These are phyloP conservation scores for Talaromyces proteolyticus DNA, from an alignment of 495 filamentous ascomycete species.

Conservation along the genomic window DNA sequence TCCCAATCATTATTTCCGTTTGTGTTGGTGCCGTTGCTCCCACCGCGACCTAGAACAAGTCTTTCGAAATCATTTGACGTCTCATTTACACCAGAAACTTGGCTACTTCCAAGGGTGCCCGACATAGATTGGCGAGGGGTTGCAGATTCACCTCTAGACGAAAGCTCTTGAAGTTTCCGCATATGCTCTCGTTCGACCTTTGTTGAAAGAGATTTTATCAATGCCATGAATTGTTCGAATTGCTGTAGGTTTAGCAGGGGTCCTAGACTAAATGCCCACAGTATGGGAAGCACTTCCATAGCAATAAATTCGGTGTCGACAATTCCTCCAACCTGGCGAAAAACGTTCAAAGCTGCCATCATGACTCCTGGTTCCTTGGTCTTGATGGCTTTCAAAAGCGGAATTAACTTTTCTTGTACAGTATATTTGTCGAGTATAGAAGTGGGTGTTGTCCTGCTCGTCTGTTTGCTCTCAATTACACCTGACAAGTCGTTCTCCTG, in stretches of 20 bases:
- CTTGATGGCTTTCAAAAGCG: conserved; percentile 86
- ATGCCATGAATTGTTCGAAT: conserved; percentile 80
- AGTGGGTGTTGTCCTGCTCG: conserved; percentile 49
- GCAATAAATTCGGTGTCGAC: conserved; percentile 93
- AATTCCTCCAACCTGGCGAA: conserved; percentile 71
- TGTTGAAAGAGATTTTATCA: conserved; percentile 74
- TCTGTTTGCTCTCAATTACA: conserved; percentile 39
- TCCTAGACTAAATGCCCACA: conserved; percentile 91
- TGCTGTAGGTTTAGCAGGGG: conserved; percentile 81
- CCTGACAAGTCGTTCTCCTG: conserved; percentile 69
- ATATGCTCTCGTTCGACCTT: conserved; percentile 84
- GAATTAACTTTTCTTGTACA: conserved; percentile 93
- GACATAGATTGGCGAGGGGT: conserved; percentile 29
- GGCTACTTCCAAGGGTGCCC: conserved; percentile 18
- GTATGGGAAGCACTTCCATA: conserved; percentile 77
- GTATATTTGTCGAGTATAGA: conserved; percentile 94
- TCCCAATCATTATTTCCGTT: conserved; percentile 32
- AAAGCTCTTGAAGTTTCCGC: conserved; percentile 79
- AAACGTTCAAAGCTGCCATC: conserved; percentile 85
- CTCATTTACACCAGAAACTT: conserved; percentile 19
- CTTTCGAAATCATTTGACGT: conserved; percentile 74
- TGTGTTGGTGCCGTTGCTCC: conserved; percentile 14
- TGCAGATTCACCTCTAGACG: conserved; percentile 38
- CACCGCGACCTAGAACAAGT: conserved; percentile 75
- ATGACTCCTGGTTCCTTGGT: conserved; percentile 97